Evolutionary conservation across 148 eudicot species (phyloP).

Genomic region (Diospyros lotus): DNA sequence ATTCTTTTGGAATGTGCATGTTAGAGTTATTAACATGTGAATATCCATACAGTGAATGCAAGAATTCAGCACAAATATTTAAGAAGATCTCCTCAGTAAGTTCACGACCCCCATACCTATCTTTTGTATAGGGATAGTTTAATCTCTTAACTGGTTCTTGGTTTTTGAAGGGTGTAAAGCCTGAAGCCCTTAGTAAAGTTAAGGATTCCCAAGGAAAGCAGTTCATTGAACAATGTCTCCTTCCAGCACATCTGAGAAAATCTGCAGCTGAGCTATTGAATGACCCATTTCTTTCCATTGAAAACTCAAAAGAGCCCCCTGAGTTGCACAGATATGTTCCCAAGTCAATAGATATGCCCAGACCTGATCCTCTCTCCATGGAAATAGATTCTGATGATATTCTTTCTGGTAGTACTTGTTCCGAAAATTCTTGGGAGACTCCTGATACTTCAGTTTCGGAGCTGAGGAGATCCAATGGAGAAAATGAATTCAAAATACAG

Average conservation of each 20-base stretch:
- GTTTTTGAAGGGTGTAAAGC: conserved; percentile 55
- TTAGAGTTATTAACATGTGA: conserved; percentile 80
- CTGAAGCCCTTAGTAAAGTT: conserved; percentile 42
- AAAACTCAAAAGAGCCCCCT: conserved; percentile 20
- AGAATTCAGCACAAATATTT: conserved; percentile 61
- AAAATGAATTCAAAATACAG: conserved; percentile 40
- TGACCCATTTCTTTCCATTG: conserved; percentile 44
- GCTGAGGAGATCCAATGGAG: conserved; percentile 31
- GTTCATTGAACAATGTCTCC: conserved; percentile 49
- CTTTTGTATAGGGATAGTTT: neutral
- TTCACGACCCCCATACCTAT: neutral
- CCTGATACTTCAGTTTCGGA: conserved; percentile 30
- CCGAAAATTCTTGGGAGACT: conserved; percentile 32
- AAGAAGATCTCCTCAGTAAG: conserved; percentile 78
- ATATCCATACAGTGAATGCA: conserved; percentile 78
- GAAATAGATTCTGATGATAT: conserved; percentile 46
- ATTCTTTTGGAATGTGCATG: conserved; percentile 93
- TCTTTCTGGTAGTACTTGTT: conserved; percentile 23
- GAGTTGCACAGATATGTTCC: conserved; percentile 14
- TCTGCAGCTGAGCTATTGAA: conserved; percentile 49
- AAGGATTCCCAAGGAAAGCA: conserved; percentile 36
- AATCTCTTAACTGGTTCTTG: neutral
- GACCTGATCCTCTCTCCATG: conserved; percentile 38
- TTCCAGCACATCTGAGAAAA: conserved; percentile 37
- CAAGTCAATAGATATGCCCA: conserved; percentile 17